phyloP scores from a whole-genome alignment of 257 asterid species.

The Agastache rugosa region DNA sequence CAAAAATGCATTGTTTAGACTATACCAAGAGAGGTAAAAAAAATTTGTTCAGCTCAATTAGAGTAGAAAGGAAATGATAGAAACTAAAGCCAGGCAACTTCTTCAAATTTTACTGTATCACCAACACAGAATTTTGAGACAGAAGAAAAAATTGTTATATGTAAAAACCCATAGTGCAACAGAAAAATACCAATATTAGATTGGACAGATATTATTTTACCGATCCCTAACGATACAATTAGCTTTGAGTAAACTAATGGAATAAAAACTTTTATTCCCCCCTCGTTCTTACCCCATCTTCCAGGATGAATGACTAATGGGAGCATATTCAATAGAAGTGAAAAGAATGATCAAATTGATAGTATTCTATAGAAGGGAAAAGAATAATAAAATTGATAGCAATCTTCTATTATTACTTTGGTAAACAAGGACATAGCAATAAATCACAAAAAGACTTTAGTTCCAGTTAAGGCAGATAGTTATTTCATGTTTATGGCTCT shows the following conservation, averaged over 20 bases:
- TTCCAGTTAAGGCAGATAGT: neutral
- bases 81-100: constrained; percentile 24
- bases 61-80: constrained; percentile 16
- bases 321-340: too few relatives aligned
- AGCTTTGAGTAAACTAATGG: too few relatives aligned
- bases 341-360: neutral
- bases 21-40: neutral
- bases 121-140: neutral
- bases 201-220: neutral
- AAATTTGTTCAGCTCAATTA: neutral
- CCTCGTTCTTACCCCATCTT: too few relatives aligned
- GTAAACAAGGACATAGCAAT: neutral
- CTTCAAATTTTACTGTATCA: neutral
- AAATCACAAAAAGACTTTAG: neutral
- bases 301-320: neutral
- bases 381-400: neutral
- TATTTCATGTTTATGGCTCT: neutral
- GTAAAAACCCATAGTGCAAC: neutral
- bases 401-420: neutral
- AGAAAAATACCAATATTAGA: neutral
- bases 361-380: neutral
- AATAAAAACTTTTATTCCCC: too few relatives aligned
- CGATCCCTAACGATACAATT: neutral
- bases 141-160: constrained; percentile 16
- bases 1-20: neutral